These are phyloP conservation scores for Yamadazyma triangularis DNA, from an alignment of 1,139 yeast species.

Conservation along the genomic window DNA sequence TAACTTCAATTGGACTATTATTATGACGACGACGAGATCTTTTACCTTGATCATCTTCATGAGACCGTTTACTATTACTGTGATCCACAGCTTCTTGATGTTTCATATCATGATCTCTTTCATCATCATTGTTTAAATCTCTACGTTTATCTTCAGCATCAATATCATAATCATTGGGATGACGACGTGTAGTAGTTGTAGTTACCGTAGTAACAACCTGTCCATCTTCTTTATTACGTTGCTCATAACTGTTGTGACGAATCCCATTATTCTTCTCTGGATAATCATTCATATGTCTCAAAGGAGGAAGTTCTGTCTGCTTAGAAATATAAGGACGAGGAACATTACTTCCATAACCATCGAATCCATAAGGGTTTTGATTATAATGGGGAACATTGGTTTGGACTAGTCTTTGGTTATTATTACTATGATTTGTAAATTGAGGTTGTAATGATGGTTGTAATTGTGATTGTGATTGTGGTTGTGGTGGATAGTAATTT, in stretches of 20 bases:
- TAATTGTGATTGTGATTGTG: neutral
- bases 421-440: neutral
- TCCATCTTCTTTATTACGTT: constrained; percentile 1
- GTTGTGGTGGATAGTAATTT: neutral
- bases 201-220: constrained; percentile 10
- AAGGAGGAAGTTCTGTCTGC: constrained; percentile 1
- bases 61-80: constrained; percentile 5
- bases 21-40: neutral
- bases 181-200: constrained; percentile 13
- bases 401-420: too few relatives aligned
- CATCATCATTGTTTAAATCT: constrained; percentile 3
- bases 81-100: constrained; percentile 9
- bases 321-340: too few relatives aligned
- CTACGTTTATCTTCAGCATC: constrained; percentile 2
- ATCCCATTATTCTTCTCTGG: neutral
- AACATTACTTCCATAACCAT: too few relatives aligned
- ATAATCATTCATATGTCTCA: neutral
- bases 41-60: constrained; percentile 3
- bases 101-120: constrained; percentile 4
- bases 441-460: neutral
- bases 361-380: too few relatives aligned
- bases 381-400: too few relatives aligned
- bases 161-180: constrained; percentile 2
- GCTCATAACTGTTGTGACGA: neutral
- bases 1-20: too few relatives aligned